A percentile compares a stretch with the other conserved stretches of the same genome.
Conservation (phyloP, 2,329 filamentous ascomycete species). For the Aspergillus fumigatiaffinis region DNA sequence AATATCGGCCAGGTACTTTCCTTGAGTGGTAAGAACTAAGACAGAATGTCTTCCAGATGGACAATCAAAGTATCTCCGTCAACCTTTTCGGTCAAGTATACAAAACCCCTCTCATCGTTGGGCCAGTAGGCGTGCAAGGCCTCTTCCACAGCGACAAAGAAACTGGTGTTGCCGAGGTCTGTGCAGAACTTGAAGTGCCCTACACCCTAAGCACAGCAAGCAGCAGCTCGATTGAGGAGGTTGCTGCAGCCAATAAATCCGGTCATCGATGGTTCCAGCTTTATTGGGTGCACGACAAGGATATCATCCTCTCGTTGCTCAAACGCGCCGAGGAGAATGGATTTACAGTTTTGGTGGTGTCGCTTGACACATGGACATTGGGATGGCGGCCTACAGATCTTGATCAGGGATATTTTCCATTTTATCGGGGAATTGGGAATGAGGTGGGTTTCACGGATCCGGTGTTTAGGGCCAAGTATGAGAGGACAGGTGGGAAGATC, state of each 20-base stretch:
- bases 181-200: slow-evolving; percentile 57
- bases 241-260: slow-evolving; percentile 55
- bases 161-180: slow-evolving; percentile 60
- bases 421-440: slow-evolving; percentile 56
- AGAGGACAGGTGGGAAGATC: slow-evolving; percentile 42
- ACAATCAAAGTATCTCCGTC: slow-evolving; percentile 45
- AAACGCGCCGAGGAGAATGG: slow-evolving; percentile 58
- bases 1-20: background rate
- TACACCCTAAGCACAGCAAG: slow-evolving; percentile 66
- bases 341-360: slow-evolving; percentile 65
- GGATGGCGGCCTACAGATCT: slow-evolving; percentile 65
- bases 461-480: slow-evolving; percentile 58
- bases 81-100: slow-evolving; percentile 50
- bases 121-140: slow-evolving; percentile 65
- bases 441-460: slow-evolving; percentile 64
- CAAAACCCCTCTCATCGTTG: slow-evolving; percentile 56
- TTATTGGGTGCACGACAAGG: slow-evolving; percentile 67
- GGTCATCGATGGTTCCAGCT: slow-evolving; percentile 68
- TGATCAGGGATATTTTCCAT: slow-evolving; percentile 54
- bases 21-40: background rate
- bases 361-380: slow-evolving; percentile 66
- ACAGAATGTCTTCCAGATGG: slow-evolving; percentile 19
- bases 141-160: slow-evolving; percentile 66
- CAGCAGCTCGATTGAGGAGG: slow-evolving; percentile 61
- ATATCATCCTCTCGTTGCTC: slow-evolving; percentile 62